Evolutionary conservation across 495 filamentous ascomycete species (phyloP).

Genomic region (Hypoxylon subgilvum): DNA sequence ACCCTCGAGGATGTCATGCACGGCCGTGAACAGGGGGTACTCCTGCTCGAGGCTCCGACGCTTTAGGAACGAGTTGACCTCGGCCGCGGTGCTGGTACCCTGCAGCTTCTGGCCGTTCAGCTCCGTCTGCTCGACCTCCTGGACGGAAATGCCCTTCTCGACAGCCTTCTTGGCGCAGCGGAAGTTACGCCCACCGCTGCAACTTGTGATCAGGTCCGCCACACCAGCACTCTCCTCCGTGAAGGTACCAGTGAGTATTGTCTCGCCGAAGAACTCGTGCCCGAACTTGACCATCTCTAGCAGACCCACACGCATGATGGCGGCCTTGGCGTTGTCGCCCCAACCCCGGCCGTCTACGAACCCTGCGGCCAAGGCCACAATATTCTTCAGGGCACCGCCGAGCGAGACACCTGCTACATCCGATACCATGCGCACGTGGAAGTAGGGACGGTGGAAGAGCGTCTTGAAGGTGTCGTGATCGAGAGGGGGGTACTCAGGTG

Average conservation of each 20-base stretch:
- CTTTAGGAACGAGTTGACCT: constrained; percentile 88
- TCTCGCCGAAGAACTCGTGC: constrained; percentile 84
- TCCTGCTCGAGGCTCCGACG: constrained; percentile 75
- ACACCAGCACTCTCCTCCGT: constrained; percentile 96
- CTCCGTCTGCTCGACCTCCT: constrained; percentile 85
- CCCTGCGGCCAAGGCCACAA: constrained; percentile 91
- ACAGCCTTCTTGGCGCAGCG: constrained; percentile 89
- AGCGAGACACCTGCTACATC: constrained; percentile 97
- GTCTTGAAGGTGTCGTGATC: constrained; percentile 78
- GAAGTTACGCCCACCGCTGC: constrained; percentile 89
- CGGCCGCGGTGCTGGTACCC: constrained; percentile 86
- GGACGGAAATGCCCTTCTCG: constrained; percentile 76
- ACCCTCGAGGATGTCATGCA: constrained; percentile 69
- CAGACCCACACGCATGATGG: constrained; percentile 93
- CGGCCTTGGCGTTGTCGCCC: constrained; percentile 97
- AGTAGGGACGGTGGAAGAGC: constrained; percentile 96
- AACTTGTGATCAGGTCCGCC: constrained; percentile 94
- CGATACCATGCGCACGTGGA: constrained; percentile 88
- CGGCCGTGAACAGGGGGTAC: constrained; percentile 89
- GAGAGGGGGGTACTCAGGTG: constrained; percentile 78
- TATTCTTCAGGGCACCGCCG: constrained; percentile 94
- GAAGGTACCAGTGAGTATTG: constrained; percentile 80
- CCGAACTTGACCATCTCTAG: constrained; percentile 96
- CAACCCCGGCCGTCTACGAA: constrained; percentile 95
- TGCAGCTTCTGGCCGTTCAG: constrained; percentile 98